A percentile compares a stretch with the other conserved stretches of the same genome.
Evolutionary conservation across 345 rosid genomes (phyloP).

Genomic region (Eucalyptus cloeziana): DNA sequence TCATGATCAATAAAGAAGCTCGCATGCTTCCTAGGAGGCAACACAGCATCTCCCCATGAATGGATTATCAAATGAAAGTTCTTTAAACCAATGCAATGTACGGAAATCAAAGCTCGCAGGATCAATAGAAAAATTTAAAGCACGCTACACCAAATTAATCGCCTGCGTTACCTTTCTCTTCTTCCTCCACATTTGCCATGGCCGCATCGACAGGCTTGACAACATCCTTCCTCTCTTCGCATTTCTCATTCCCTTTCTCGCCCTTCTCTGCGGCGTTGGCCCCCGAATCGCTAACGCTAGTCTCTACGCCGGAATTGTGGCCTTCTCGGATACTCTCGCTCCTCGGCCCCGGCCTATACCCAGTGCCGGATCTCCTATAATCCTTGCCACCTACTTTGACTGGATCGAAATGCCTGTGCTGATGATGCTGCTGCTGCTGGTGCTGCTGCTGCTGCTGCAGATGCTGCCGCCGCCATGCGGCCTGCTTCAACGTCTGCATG

Average conservation of each 20-base stretch:
- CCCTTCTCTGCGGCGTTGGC: neutral
- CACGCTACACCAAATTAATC: neutral
- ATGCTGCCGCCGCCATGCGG: conserved; percentile 43
- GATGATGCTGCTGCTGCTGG: neutral
- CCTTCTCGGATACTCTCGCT: conserved; percentile 23
- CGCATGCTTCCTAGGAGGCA: neutral
- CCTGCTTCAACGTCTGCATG: conserved; percentile 48
- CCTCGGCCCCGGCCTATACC: conserved; percentile 23
- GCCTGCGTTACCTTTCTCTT: conserved; percentile 42
- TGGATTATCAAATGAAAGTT: neutral
- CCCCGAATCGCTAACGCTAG: conserved; percentile 6
- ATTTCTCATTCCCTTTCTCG: neutral
- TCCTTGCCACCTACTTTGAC: conserved; percentile 39
- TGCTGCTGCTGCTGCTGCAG: neutral
- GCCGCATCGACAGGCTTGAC: conserved; percentile 23
- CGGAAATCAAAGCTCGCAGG: neutral
- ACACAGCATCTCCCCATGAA: neutral
- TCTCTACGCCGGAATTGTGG: conserved; percentile 17
- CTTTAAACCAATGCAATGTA: neutral
- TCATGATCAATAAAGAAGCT: neutral
- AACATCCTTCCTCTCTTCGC: conserved; percentile 19
- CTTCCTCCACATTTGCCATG: conserved; percentile 16
- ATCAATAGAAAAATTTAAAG: neutral
- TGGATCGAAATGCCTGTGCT: conserved; percentile 35
- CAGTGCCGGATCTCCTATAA: conserved; percentile 37